Percentiles rank a stretch among this genome's conserved stretches.
Conservation (phyloP, 306 rosid species). For the Prunus kanzakura region DNA sequence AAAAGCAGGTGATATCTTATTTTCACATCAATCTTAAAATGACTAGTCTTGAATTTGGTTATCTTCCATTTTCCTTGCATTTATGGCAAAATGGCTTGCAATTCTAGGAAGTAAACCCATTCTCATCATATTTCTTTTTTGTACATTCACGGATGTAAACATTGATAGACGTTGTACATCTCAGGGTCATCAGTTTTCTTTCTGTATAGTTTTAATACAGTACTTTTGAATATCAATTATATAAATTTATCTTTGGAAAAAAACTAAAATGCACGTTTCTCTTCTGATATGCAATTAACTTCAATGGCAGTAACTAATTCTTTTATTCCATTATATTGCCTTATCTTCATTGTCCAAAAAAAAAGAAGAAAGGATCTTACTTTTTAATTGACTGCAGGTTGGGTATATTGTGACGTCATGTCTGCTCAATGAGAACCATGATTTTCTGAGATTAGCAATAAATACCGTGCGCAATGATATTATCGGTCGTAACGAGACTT, state of each 20-base stretch:
- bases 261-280: background rate
- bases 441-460: slow-evolving; percentile 96
- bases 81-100: background rate
- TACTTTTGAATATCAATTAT: background rate
- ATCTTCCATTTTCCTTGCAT: background rate
- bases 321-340: background rate
- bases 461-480: slow-evolving; percentile 97
- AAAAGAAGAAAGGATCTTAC: background rate
- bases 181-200: background rate
- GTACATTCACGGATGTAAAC: background rate
- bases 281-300: background rate
- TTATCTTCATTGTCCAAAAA: slow-evolving; percentile 3
- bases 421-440: slow-evolving; percentile 99
- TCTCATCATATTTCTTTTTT: background rate
- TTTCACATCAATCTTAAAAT: background rate
- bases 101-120: background rate
- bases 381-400: slow-evolving; percentile 62
- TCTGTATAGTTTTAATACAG: background rate
- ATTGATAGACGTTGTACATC: background rate
- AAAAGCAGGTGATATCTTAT: slow-evolving; percentile 69
- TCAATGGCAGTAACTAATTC: background rate
- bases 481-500: slow-evolving; percentile 98
- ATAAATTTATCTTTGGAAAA: background rate
- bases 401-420: slow-evolving; percentile 96
- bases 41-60: background rate